Conservation (phyloP, 139 green algal species). For the Picochlorum sp. region DNA sequence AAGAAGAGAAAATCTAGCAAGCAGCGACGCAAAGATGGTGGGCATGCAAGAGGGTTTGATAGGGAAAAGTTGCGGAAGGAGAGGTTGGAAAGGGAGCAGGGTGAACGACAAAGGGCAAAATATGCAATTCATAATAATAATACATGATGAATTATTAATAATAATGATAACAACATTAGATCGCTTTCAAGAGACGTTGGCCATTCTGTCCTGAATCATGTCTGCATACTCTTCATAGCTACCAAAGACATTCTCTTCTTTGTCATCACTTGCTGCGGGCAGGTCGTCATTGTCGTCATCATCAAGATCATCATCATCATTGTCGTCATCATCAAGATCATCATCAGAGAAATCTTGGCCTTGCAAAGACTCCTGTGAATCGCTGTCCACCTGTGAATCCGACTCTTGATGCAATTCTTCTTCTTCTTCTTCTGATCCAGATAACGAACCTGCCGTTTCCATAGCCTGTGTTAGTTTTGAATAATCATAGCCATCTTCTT, state of each 20-base stretch:
- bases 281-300: not conserved
- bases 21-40: slow-evolving; percentile 9
- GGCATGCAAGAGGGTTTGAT: no score
- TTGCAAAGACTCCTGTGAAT: not conserved
- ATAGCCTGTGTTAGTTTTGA: slow-evolving; percentile 38
- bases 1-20: slow-evolving; percentile 25
- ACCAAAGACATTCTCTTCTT: slow-evolving; percentile 36
- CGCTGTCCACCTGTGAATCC: not conserved
- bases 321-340: slow-evolving; percentile 1
- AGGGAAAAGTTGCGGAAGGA: not conserved
- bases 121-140: not conserved
- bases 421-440: not conserved
- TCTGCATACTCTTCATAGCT: slow-evolving; percentile 40
- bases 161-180: not conserved
- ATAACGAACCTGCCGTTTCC: slow-evolving; percentile 5
- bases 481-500: slow-evolving; percentile 40
- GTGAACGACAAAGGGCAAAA: not conserved
- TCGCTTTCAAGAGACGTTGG: not conserved
- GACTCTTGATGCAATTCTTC: not conserved
- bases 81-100: not conserved
- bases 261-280: not conserved
- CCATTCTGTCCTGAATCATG: slow-evolving; percentile 12
- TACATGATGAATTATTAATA: not conserved
- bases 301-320: not conserved
- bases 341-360: not conserved